phyloP scores from a whole-genome alignment of 148 eudicot genomes.

The Chenopodium quinoa region DNA sequence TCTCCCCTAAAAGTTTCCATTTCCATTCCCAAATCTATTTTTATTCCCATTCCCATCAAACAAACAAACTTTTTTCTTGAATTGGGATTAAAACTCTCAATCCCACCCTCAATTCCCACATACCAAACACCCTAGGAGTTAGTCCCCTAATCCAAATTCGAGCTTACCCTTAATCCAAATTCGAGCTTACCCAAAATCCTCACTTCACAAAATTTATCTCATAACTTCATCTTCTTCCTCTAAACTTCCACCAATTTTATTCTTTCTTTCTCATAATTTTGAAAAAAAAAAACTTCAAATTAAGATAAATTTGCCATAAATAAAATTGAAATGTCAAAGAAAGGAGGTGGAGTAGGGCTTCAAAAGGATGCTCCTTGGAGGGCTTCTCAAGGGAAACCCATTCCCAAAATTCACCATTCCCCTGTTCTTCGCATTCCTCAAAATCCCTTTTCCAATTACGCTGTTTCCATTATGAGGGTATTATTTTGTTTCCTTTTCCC shows the following conservation, averaged over 20 bases:
- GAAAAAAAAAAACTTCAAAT: no score
- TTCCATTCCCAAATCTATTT: no score
- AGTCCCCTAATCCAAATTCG: neutral
- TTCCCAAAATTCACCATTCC: constrained; percentile 82
- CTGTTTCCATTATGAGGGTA: constrained; percentile 73
- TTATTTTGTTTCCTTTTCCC: neutral
- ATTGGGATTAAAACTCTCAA: no score
- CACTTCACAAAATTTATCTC: neutral
- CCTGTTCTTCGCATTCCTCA: constrained; percentile 63
- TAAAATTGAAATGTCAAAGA: constrained; percentile 42
- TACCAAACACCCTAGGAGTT: no score
- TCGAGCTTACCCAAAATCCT: neutral
- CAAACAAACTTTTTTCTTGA: no score
- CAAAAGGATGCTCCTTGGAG: constrained; percentile 83
- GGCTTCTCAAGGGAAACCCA: constrained; percentile 54
- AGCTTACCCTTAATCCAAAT: neutral
- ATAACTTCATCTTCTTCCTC: neutral
- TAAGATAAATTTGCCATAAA: no score
- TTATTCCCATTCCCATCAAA: no score
- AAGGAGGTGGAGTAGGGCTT: constrained; percentile 39
- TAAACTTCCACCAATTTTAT: neutral
- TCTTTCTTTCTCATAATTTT: no score
- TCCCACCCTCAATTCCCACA: no score
- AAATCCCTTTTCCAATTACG: constrained; percentile 59
- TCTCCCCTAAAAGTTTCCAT: no score